Evolutionary conservation across 768 basidiomycete genomes (phyloP), one percentile per base, ranked within the genome.

Genomic region (Termitomyces titanicus): DNA sequence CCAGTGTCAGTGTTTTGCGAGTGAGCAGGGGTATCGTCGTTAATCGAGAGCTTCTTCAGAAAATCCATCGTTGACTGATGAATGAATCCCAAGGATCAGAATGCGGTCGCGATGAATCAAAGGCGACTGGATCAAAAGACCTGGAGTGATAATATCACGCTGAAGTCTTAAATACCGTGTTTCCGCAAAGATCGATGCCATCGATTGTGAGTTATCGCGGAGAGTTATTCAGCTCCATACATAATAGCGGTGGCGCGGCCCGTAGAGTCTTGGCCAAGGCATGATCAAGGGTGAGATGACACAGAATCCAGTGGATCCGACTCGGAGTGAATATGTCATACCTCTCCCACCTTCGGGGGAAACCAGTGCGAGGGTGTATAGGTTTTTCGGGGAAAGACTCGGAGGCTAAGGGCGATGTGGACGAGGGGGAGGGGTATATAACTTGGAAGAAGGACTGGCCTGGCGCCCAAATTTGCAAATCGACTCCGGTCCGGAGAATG

Each of bases 31-130:
- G 54, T n/a, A 25, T 55, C 34, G 15, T 55, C 57, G 27, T 56
- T 43, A 2, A 55, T 33, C 10, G 44, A 49, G 13, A 59, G 57
- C 35, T 61, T 61, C 42, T 59, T 59, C n/a, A 61, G 54, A 3
- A 61, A 61, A 46, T 58, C 60, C 60, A 61, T 61, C 35, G 46
- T 47, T 25, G 20, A 40, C 6, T 25, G 20, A 40, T 8, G 25
- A 2, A n/a, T 22, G n/a, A n/a, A 31, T 27, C 6, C 5, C 13
- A 37, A 15, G 34, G 31, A 48, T 34, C 22, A 24, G 4, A 42
- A 40, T 34, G 40, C 15, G 20, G 24, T 29, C 24, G 24, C n/a
- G n/a, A n/a, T 39, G 12, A 15, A 13, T 18, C 12, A 13, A 40
- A 7, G 20, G 17, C 8, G 1, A 18, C 11, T 17, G 8, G 17